These are phyloP conservation scores for Phytophthora megakarya DNA, from an alignment of 352 stramenopile genomes.

Conservation along the genomic window DNA sequence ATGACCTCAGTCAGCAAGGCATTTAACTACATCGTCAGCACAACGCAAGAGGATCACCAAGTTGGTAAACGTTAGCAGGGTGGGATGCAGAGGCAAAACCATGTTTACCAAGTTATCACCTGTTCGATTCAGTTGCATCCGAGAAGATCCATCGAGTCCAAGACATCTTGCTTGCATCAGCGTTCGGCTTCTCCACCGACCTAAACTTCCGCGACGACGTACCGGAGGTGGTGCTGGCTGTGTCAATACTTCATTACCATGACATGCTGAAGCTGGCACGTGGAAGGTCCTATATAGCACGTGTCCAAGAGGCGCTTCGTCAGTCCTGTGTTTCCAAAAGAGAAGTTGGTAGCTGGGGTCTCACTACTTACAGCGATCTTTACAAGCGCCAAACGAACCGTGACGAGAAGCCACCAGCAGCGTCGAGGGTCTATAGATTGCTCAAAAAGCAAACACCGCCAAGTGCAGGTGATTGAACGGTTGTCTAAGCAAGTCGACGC, in stretches of 20 bases:
- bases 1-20: background rate
- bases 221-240: background rate
- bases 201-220: background rate
- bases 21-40: background rate
- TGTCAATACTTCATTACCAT: background rate
- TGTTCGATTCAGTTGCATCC: background rate
- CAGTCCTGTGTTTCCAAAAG: too few relatives aligned
- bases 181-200: background rate
- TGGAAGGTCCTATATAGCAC: background rate
- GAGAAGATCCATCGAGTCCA: background rate
- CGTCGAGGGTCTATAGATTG: too few relatives aligned
- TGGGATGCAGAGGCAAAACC: background rate
- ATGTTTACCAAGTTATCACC: background rate
- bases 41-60: background rate
- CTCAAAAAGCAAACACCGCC: too few relatives aligned
- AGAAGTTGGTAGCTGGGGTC: too few relatives aligned
- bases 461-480: too few relatives aligned
- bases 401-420: too few relatives aligned
- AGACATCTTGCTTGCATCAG: background rate
- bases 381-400: too few relatives aligned
- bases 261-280: background rate
- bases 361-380: too few relatives aligned
- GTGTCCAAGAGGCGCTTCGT: too few relatives aligned
- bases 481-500: too few relatives aligned
- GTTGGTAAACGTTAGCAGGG: background rate